phyloP scores from a whole-genome alignment of 148 eudicot species.

The Pouteria glomerata region DNA sequence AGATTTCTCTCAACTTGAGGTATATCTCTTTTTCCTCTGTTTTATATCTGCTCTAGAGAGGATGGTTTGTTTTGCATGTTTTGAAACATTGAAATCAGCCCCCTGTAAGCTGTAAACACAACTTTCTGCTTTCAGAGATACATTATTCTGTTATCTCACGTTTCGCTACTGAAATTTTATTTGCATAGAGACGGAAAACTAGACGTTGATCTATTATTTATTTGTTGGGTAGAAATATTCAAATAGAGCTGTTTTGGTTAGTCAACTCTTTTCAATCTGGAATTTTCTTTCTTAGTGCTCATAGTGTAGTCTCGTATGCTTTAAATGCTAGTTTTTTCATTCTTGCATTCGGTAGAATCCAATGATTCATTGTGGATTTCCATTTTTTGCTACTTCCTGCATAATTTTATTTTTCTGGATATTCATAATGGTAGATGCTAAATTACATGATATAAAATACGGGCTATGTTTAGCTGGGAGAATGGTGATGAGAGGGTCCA shows the following conservation, averaged over 20 bases:
- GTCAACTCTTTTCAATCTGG: not conserved
- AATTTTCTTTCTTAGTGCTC: not conserved
- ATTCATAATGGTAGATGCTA: not conserved
- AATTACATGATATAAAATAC: too few relatives aligned
- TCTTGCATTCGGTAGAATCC: not conserved
- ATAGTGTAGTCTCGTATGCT: not conserved
- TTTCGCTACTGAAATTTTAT: not conserved
- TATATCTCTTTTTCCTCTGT: conserved; percentile 17
- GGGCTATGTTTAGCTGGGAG: too few relatives aligned
- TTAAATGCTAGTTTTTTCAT: not conserved
- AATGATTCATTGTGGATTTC: not conserved
- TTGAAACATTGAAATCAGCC: not conserved
- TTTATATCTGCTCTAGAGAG: not conserved
- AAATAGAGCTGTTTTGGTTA: not conserved
- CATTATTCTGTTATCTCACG: not conserved
- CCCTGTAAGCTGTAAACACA: not conserved
- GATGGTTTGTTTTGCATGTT: not conserved
- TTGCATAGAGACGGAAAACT: not conserved
- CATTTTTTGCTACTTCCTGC: not conserved
- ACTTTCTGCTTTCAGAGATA: not conserved
- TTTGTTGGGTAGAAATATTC: not conserved
- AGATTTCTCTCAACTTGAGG: conserved; percentile 91
- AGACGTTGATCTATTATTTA: not conserved
- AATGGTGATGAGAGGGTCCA: too few relatives aligned
- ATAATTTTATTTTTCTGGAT: not conserved